Evolutionary conservation across 2,329 filamentous ascomycete species (phyloP), one percentile per base, ranked within the genome.

Genomic region (Talaromyces funiculosus): DNA sequence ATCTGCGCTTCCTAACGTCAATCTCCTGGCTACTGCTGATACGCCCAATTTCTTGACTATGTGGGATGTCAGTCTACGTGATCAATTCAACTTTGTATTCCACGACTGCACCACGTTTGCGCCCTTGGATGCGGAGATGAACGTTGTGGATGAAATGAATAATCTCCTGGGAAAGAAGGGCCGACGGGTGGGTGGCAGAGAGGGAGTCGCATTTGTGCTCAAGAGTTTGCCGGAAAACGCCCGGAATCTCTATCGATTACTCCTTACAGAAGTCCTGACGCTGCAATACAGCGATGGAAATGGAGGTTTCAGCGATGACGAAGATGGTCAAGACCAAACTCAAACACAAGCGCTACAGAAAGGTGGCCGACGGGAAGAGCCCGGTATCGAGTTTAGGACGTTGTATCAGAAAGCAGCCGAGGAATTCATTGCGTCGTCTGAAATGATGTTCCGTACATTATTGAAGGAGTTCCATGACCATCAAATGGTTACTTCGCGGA

Each of bases 381-480:
- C 85, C 2, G 92, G 90, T 0, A 86, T 99, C 16, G 93, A 97
- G 76, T 97, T 97, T 72, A 83, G 91, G 22, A 87, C 91, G 67
- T 75, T 99, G 65, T 99, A 97, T 71, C 92, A 96, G 72, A 97
- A 96, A 78, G 92, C 94, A 2, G 89, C 93, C 4, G 92, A 97
- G 75, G 92, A 96, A 71, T 97, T 99, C 73, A 94, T 99, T 54
- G 97, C 93, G 73, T 94, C 90, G 67, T 96, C 90, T 62, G 94
- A 97, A 77, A 92, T 97, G 84, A 92, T 90, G 64, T 97, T 97
- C 78, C 84, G 94, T 63, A 96, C 92, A 26, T 74, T 99, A 71
- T 76, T 99, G 64, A 97, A 97, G 77, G 94, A 99, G 83, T 94
- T 99, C 73, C 91, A 97, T 72, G 94, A 99, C 69, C 94, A 99